Conservation (phyloP, 2,329 filamentous ascomycete genomes). For the Ophiostoma ulmi region DNA sequence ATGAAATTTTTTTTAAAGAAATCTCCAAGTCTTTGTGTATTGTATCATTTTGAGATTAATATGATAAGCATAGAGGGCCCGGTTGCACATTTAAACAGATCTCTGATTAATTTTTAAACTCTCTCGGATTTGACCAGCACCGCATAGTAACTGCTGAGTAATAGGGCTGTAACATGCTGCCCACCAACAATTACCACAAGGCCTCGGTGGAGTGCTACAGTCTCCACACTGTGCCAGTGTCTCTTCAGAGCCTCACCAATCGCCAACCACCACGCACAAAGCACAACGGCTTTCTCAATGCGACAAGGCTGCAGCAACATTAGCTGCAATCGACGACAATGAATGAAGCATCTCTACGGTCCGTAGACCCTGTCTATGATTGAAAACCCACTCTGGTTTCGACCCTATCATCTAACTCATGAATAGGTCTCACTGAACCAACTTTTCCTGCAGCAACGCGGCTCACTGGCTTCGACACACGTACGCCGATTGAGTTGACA, state of each 20-base stretch:
- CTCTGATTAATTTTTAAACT: too few species aligned
- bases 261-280: not conserved
- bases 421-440: not conserved
- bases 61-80: too few species aligned
- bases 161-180: too few species aligned
- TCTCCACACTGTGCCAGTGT: not conserved
- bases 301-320: slow-evolving; percentile 10
- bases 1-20: too few species aligned
- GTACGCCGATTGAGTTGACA: not conserved
- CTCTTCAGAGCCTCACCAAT: not conserved
- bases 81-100: too few species aligned
- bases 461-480: not conserved
- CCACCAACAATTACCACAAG: too few species aligned
- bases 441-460: not conserved
- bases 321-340: slow-evolving; percentile 12
- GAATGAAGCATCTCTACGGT: not conserved
- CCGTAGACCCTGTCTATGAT: not conserved
- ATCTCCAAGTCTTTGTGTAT: too few species aligned
- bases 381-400: not conserved
- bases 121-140: too few species aligned
- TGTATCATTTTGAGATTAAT: too few species aligned
- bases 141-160: too few species aligned
- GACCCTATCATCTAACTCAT: not conserved
- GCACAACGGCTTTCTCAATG: slow-evolving; percentile 7
- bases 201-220: not conserved